Evolutionary conservation across 2,329 filamentous ascomycete genomes (phyloP).

Genomic region (Fusarium fujikuroi): DNA sequence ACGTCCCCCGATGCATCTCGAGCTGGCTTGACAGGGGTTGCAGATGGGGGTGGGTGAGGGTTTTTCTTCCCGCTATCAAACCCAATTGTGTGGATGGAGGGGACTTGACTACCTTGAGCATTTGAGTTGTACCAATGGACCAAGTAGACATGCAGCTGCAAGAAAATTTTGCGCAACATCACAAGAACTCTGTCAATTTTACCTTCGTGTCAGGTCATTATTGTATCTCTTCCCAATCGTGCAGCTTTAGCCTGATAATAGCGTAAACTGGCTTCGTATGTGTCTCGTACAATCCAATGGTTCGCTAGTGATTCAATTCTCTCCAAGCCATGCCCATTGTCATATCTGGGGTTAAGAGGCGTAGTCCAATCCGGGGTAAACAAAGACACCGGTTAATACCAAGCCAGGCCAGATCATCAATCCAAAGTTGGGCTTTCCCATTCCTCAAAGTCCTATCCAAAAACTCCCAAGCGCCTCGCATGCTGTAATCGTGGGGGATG

Average conservation of each 20-base stretch:
- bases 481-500: slow-evolving; percentile 25
- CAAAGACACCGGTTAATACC: slow-evolving; percentile 28
- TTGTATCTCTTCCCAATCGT: slow-evolving; percentile 33
- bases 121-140: slow-evolving; percentile 24
- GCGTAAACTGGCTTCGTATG: slow-evolving; percentile 7
- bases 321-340: slow-evolving; percentile 25
- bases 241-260: slow-evolving; percentile 29
- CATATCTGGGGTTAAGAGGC: slow-evolving; percentile 23
- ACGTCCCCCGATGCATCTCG: slow-evolving; percentile 33
- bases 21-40: slow-evolving; percentile 27
- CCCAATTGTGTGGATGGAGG: neutral
- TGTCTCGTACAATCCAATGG: slow-evolving; percentile 10
- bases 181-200: slow-evolving; percentile 35
- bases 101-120: neutral
- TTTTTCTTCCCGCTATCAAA: slow-evolving; percentile 6
- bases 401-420: slow-evolving; percentile 29
- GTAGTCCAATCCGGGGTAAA: slow-evolving; percentile 22
- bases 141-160: slow-evolving; percentile 15
- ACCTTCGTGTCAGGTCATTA: slow-evolving; percentile 40
- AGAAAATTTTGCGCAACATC: slow-evolving; percentile 18
- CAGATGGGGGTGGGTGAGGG: slow-evolving; percentile 8
- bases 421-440: slow-evolving; percentile 6
- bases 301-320: slow-evolving; percentile 27
- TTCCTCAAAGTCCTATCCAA: slow-evolving; percentile 10
- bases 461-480: slow-evolving; percentile 39